These are phyloP conservation scores for Cordyceps militaris DNA, from an alignment of 2,329 filamentous ascomycete genomes.

Conservation along the genomic window DNA sequence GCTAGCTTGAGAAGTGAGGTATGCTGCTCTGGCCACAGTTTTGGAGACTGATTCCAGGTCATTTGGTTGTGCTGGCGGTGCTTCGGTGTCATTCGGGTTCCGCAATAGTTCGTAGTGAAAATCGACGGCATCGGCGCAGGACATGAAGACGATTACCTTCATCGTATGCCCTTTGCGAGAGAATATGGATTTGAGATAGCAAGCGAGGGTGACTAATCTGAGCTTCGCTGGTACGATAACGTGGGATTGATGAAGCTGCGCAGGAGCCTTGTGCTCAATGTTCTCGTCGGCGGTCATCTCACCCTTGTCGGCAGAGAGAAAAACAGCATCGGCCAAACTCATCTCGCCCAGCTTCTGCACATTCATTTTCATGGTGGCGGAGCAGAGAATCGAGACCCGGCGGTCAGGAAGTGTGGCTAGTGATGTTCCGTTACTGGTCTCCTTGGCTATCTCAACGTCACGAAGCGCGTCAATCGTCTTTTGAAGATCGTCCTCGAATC, in stretches of 20 bases:
- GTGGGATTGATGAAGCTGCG: constrained; percentile 91
- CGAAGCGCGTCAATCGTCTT: constrained; percentile 78
- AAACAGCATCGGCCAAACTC: constrained; percentile 84
- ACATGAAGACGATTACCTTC: constrained; percentile 96
- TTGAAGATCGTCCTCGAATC: constrained; percentile 90
- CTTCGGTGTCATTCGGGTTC: constrained; percentile 25
- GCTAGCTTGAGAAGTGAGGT: constrained; percentile 70
- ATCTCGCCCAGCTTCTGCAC: constrained; percentile 92
- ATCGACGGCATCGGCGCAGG: constrained; percentile 92
- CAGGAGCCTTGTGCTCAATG: constrained; percentile 62
- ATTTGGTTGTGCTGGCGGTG: constrained; percentile 23
- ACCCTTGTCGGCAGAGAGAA: constrained; percentile 64
- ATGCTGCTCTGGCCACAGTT: constrained; percentile 62
- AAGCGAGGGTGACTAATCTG: constrained; percentile 78
- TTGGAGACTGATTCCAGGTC: constrained; percentile 36
- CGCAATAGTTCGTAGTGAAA: constrained; percentile 87
- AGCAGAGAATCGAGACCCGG: constrained; percentile 84
- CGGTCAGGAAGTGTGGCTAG: constrained; percentile 64
- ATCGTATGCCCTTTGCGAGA: constrained; percentile 83
- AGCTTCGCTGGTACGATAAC: constrained; percentile 83
- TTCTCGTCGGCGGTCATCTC: constrained; percentile 40
- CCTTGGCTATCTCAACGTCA: constrained; percentile 50
- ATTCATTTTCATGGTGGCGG: constrained; percentile 96
- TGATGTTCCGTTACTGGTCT: constrained; percentile 49
- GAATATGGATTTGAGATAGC: constrained; percentile 80